phyloP scores from a whole-genome alignment of 345 rosid species.

The Bruguiera parviflora region DNA sequence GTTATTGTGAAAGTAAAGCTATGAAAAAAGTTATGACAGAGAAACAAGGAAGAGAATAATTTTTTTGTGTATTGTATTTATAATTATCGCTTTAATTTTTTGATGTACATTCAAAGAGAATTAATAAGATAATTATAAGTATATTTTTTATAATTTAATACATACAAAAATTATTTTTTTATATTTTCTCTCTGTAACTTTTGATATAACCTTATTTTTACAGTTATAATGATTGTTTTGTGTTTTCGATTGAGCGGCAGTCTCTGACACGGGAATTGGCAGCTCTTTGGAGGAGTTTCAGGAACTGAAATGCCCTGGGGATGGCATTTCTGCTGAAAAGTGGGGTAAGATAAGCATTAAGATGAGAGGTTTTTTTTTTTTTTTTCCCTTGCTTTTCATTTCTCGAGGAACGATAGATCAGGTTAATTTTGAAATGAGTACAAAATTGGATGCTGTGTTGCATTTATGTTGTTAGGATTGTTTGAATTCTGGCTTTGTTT shows the following conservation, averaged over 20 bases:
- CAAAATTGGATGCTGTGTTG: background rate
- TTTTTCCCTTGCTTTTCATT: background rate
- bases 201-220: too few relatives aligned
- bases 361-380: background rate
- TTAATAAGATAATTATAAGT: too few relatives aligned
- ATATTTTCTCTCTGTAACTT: too few relatives aligned
- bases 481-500: constrained; percentile 7
- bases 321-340: constrained; percentile 31
- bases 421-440: too few relatives aligned
- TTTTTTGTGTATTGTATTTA: too few relatives aligned
- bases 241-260: constrained; percentile 27
- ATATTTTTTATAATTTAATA: too few relatives aligned
- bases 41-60: too few relatives aligned
- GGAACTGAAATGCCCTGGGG: constrained; percentile 31
- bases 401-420: background rate
- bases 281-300: constrained; percentile 62
- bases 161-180: too few relatives aligned
- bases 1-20: too few relatives aligned
- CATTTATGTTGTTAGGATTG: background rate
- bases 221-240: background rate
- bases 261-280: constrained; percentile 74
- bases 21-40: too few relatives aligned
- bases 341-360: constrained; percentile 43
- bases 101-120: too few relatives aligned
- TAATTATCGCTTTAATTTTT: too few relatives aligned